Conservation (phyloP, 2,329 filamentous ascomycete species). For the Pezicula neosporulosa region DNA sequence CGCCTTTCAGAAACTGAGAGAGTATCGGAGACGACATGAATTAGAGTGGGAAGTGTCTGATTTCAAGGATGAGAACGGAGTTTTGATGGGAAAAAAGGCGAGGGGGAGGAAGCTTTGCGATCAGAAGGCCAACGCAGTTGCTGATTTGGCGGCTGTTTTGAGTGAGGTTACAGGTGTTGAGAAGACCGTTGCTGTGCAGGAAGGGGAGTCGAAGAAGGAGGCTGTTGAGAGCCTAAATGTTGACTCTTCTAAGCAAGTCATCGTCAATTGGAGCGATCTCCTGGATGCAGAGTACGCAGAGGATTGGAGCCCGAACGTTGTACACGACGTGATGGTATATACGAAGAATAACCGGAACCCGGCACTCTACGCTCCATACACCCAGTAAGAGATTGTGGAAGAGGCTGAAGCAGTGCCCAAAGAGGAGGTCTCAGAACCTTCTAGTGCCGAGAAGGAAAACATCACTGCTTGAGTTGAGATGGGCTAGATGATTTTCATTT, state of each 20-base stretch:
- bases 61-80: slow-evolving; percentile 23
- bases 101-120: slow-evolving; percentile 52
- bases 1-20: slow-evolving; percentile 61
- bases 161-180: slow-evolving; percentile 7
- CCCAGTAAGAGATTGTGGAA: not conserved
- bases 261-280: slow-evolving; percentile 21
- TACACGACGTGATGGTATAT: slow-evolving; percentile 23
- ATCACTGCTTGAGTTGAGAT: not conserved
- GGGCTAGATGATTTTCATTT: no score
- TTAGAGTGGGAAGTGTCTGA: slow-evolving; percentile 54
- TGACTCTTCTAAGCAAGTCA: no score
- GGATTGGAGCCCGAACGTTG: slow-evolving; percentile 13
- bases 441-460: not conserved
- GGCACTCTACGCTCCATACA: no score
- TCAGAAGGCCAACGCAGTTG: slow-evolving; percentile 59
- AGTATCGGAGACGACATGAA: slow-evolving; percentile 61
- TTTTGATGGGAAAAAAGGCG: slow-evolving; percentile 26
- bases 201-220: slow-evolving; percentile 32
- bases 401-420: not conserved
- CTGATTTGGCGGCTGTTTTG: slow-evolving; percentile 53
- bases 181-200: slow-evolving; percentile 30
- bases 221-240: slow-evolving; percentile 24
- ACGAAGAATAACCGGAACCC: no score
- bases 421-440: not conserved
- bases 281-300: slow-evolving; percentile 26